Evolutionary conservation across 2,329 filamentous ascomycete species (phyloP), one percentile per base, ranked within the genome.

Genomic region (Apiospora hydei): DNA sequence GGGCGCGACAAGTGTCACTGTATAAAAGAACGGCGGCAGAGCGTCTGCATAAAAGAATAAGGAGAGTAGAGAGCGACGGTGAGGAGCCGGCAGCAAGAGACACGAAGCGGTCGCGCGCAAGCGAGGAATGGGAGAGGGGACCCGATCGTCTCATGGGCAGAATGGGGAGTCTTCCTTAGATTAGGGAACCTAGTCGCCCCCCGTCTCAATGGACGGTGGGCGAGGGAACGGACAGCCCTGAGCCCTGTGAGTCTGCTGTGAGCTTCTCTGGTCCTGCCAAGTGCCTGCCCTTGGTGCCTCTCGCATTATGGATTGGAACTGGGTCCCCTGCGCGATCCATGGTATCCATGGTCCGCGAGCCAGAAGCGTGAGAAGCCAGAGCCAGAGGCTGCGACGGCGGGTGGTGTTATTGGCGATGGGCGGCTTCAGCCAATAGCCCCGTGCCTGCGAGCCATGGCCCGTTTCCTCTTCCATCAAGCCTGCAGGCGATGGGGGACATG

Each of bases 61-160:
- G 14, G 47, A 69, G 67, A 69, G 67, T 49, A 64, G 57, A 64
- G 67, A 69, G 44, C 44, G 26, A 49, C 44, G 67, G 67, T 49
- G 47, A 69, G 47, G 47, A 49, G 26, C 21, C 43, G 21, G 47
- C 67, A 69, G 67, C 67, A 69, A 69, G 44, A 49, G 47, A 38
- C 67, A 44, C 38, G 67, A 49, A 69, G 67, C 67, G 67, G 67
- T 69, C 67, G 44, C 66, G 24, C 53, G 57, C 57, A 64, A 41
- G 57, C 34, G 38, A 64, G 30, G 57, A 61, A 30, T 64, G 57
- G 34, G n/a, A 64, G 34, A 64, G 57, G 34, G 57, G 57, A 64
- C 30, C n/a, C 57, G 57, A 64, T 64, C 57, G 57, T 41, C 57
- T 64, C 57, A 64, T 64, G 57, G 57, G 57, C 18, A 34, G 30